phyloP scores from a whole-genome alignment of 495 filamentous ascomycete species.

The Lasiosphaeriaceae sp. region DNA sequence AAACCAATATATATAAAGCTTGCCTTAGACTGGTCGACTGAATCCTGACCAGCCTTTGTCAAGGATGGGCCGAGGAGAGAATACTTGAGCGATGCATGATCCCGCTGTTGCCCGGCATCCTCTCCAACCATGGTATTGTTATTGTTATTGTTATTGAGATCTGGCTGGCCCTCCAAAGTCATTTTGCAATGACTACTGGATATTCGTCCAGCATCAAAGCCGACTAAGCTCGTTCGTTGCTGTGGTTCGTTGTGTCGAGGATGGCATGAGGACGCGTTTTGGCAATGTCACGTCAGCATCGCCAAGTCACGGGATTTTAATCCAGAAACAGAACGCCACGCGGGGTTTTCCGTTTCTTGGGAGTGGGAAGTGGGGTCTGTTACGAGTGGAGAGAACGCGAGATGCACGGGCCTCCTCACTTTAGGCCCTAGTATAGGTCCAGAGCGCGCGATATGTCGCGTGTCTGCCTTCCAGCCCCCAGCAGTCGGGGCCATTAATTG shows the following conservation, averaged over 20 bases:
- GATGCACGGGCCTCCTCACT: no score
- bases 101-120: conserved; percentile 6
- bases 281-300: conserved; percentile 8
- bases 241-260: background rate
- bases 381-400: no score
- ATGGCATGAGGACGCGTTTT: conserved; percentile 3
- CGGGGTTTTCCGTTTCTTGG: no score
- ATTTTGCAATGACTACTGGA: conserved; percentile 9
- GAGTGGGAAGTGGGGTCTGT: no score
- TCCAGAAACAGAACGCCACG: no score
- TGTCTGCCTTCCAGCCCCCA: no score
- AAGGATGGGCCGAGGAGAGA: conserved; percentile 86
- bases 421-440: no score
- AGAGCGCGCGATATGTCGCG: no score
- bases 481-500: background rate
- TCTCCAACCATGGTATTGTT: no score
- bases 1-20: background rate
- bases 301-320: conserved; percentile 24
- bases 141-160: background rate
- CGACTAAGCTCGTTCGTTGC: background rate
- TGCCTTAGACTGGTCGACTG: conserved; percentile 87
- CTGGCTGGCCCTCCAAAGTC: conserved; percentile 4
- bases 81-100: conserved; percentile 51
- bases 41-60: conserved; percentile 90
- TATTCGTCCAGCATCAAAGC: background rate